A percentile compares a stretch with the other conserved stretches of the same genome.
phyloP scores from a whole-genome alignment of 1,139 yeast species.

The Fermentozyma sake region DNA sequence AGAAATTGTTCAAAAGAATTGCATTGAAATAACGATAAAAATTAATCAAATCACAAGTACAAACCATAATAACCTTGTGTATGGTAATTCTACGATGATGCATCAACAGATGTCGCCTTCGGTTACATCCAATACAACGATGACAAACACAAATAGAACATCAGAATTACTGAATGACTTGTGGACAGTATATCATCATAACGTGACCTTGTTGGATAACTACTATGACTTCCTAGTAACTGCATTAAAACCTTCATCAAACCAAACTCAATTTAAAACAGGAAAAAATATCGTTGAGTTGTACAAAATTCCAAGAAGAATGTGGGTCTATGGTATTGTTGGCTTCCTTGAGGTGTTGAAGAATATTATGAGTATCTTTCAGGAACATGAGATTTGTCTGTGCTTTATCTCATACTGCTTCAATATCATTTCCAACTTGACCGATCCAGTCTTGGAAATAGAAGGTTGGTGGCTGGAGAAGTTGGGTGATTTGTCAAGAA shows the following conservation, averaged over 20 bases:
- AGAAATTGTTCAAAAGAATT: slow-evolving; percentile 65
- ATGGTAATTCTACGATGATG: slow-evolving; percentile 16
- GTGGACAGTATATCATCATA: slow-evolving; percentile 69
- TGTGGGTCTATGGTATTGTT: slow-evolving; percentile 83
- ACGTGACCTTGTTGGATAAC: slow-evolving; percentile 59
- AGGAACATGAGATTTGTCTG: slow-evolving; percentile 46
- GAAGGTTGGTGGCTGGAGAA: slow-evolving; percentile 79
- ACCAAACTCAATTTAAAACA: slow-evolving; percentile 53
- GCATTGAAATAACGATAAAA: slow-evolving; percentile 50
- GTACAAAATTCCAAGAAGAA: slow-evolving; percentile 69
- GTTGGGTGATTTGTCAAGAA: slow-evolving; percentile 71
- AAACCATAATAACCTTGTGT: slow-evolving; percentile 11
- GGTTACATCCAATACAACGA: slow-evolving; percentile 13
- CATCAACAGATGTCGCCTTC: slow-evolving; percentile 17
- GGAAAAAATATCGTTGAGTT: slow-evolving; percentile 72
- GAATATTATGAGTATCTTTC: slow-evolving; percentile 58
- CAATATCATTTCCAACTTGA: slow-evolving; percentile 48
- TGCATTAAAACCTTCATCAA: slow-evolving; percentile 59
- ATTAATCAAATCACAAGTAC: slow-evolving; percentile 42
- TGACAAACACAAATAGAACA: slow-evolving; percentile 24
- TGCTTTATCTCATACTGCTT: slow-evolving; percentile 49
- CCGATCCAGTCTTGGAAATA: slow-evolving; percentile 50
- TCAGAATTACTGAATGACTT: slow-evolving; percentile 57
- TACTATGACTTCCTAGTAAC: slow-evolving; percentile 68
- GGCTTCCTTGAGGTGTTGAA: slow-evolving; percentile 75